A percentile compares a stretch with the other conserved stretches of the same genome.
Conservation (phyloP, 2,329 filamentous ascomycete species). For the Ustilaginoidea virens region DNA sequence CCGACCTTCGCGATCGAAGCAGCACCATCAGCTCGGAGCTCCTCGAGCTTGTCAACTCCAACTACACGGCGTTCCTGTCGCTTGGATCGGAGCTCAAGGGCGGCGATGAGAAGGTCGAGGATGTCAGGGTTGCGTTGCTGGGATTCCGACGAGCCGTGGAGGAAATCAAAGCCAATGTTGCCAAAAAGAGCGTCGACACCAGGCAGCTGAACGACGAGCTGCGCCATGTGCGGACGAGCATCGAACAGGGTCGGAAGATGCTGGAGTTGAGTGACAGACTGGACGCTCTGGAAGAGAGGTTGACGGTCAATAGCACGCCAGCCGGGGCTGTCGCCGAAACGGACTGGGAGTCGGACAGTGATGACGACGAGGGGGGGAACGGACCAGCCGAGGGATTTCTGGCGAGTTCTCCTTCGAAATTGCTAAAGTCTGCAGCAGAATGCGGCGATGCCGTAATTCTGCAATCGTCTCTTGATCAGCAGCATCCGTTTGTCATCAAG, state of each 20-base stretch:
- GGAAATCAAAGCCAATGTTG: slow-evolving; percentile 52
- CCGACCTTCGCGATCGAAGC: slow-evolving; percentile 70
- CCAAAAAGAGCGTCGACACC: slow-evolving; percentile 47
- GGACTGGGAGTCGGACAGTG: slow-evolving; percentile 17
- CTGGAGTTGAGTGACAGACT: slow-evolving; percentile 52
- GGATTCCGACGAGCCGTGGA: slow-evolving; percentile 75
- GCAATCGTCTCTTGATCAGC: slow-evolving; percentile 27
- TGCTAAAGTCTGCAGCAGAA: slow-evolving; percentile 29
- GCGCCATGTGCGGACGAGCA: slow-evolving; percentile 42
- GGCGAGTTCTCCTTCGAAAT: slow-evolving; percentile 30
- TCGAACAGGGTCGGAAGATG: slow-evolving; percentile 46
- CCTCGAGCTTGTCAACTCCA: slow-evolving; percentile 84
- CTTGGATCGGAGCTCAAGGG: slow-evolving; percentile 69
- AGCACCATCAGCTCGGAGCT: slow-evolving; percentile 72
- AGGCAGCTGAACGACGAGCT: slow-evolving; percentile 49
- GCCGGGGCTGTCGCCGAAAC: slow-evolving; percentile 3
- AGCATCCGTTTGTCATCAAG: slow-evolving; percentile 33
- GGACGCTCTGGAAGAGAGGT: slow-evolving; percentile 43
- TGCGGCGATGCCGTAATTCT: slow-evolving; percentile 27
- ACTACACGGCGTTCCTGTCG: slow-evolving; percentile 82
- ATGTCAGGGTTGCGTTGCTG: slow-evolving; percentile 72
- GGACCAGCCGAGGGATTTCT: slow-evolving; percentile 16
- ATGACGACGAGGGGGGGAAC: slow-evolving; percentile 25
- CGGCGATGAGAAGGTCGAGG: slow-evolving; percentile 83
- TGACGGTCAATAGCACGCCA: slow-evolving; percentile 35